Evolutionary conservation across 768 basidiomycete genomes (phyloP).

Genomic region (Polyporus arcularius): DNA sequence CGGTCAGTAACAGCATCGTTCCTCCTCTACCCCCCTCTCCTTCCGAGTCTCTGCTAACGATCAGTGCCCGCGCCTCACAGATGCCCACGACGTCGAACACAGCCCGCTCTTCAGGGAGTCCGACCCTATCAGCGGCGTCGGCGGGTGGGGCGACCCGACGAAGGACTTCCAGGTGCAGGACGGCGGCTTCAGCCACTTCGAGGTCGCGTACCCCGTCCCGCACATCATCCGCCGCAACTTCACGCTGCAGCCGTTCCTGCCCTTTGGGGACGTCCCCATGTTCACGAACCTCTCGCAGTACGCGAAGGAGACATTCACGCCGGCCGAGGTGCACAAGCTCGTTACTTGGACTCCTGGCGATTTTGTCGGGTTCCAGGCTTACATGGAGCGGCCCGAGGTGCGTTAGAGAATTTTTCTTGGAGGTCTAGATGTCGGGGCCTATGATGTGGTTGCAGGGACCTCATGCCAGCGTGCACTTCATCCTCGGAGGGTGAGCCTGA

Average conservation of each 20-base stretch:
- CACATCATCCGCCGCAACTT: slow-evolving; percentile 37
- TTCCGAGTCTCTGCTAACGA: neutral
- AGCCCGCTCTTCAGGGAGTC: slow-evolving; percentile 25
- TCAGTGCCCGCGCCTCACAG: slow-evolving; percentile 2
- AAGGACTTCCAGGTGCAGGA: slow-evolving; percentile 25
- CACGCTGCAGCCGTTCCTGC: slow-evolving; percentile 33
- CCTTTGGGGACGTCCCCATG: slow-evolving; percentile 6
- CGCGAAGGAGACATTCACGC: slow-evolving; percentile 32
- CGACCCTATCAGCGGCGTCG: slow-evolving; percentile 26
- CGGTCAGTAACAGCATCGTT: slow-evolving; percentile 11
- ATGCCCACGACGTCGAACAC: slow-evolving; percentile 24
- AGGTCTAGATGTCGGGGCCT: neutral
- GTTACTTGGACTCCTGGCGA: slow-evolving; percentile 32
- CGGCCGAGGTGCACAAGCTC: slow-evolving; percentile 25
- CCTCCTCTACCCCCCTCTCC: neutral
- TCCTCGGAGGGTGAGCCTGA: slow-evolving; percentile 31
- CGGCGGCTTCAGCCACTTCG: slow-evolving; percentile 31
- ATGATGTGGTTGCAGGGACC: slow-evolving; percentile 29
- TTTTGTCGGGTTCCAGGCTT: slow-evolving; percentile 33
- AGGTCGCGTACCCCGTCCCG: slow-evolving; percentile 34
- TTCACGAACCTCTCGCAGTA: slow-evolving; percentile 22
- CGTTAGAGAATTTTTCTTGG: neutral
- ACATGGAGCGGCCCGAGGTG: slow-evolving; percentile 31
- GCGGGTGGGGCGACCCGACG: slow-evolving; percentile 29
- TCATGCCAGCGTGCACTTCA: slow-evolving; percentile 34